Evolutionary conservation across 257 asterid species (phyloP).

Genomic region (Gentiana macrophylla): DNA sequence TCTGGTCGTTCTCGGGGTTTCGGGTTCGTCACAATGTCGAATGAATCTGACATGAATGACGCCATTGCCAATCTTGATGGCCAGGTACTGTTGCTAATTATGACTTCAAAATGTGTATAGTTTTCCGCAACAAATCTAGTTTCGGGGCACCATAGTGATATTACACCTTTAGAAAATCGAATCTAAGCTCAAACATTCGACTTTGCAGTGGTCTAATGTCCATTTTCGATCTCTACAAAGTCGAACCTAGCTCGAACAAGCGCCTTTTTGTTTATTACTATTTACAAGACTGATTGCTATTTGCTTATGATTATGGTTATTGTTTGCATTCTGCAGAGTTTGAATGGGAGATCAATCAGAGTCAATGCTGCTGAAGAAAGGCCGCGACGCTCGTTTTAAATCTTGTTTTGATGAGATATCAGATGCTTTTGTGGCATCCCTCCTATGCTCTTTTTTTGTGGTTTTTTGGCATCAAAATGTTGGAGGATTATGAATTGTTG

Average conservation of each 20-base stretch:
- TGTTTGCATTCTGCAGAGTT: conserved; percentile 29
- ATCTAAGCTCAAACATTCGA: not conserved
- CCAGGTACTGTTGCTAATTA: conserved; percentile 32
- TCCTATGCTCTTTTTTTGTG: too few species aligned
- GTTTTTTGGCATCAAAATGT: too few species aligned
- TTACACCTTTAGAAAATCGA: not conserved
- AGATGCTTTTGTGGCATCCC: too few species aligned
- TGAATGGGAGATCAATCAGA: conserved; percentile 65
- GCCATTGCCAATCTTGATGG: conserved; percentile 88
- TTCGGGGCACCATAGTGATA: too few species aligned
- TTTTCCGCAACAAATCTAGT: not conserved
- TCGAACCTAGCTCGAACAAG: not conserved
- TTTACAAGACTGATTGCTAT: too few species aligned
- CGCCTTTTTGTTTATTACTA: not conserved
- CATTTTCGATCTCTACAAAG: not conserved
- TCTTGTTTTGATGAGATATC: too few species aligned
- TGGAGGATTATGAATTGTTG: too few species aligned
- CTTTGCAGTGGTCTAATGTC: too few species aligned
- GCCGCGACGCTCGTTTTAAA: conserved; percentile 25
- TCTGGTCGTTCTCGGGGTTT: conserved; percentile 86
- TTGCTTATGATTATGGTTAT: not conserved
- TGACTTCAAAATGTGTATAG: too few species aligned
- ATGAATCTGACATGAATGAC: conserved; percentile 66
- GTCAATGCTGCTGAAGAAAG: conserved; percentile 70
- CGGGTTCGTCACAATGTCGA: conserved; percentile 82